Evolutionary conservation across 2,329 filamentous ascomycete genomes (phyloP), one percentile per base, ranked within the genome.

Genomic region (Aspergillus clavatus): DNA sequence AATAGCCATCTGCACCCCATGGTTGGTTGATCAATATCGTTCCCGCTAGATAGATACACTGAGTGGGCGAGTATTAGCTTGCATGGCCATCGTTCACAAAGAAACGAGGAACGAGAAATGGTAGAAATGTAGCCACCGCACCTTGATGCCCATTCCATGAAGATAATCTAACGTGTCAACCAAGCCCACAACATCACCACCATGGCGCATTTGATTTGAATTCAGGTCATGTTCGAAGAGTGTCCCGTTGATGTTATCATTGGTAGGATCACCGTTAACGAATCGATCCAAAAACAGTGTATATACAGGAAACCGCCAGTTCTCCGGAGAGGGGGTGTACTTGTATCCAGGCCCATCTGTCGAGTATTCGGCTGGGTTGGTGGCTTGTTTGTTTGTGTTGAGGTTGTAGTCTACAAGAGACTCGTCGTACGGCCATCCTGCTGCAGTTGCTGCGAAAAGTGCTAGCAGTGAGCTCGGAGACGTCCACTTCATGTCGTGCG

Each of bases 241-340:
- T 0, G 80, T 83, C 7, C 72, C 75, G 58, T 84, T 84, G 35
- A 74, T 74, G 54, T 83, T 76, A 58, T 84, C 81, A 57, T 84
- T 84, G 2, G 70, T 71, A 6, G 81, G 81, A 54, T 84, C 77
- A 16, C 81, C 81, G 54, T 84, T 83, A 33, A 82, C 79, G 55
- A 78, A 84, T 47, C 79, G 71, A 59, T 84, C 81, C 8, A 83
- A 63, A 57, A 83, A 82, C 37, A 84, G 66, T 7, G 79, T 82
- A 59, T 85, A 85, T 57, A 83, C 79, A 0, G 82, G 82, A 49
- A 84, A 76, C 21, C 82, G 73, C 82, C 82, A 85, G 53, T 80
- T 84, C 0, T 68, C 59, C 1, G 82, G 81, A 16, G 80, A 83
- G 0, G 70, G 65, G 14, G 66, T 59, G 52, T 78, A 83, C 19